Evolutionary conservation across 2,329 filamentous ascomycete species (phyloP), one percentile per base, ranked within the genome.

Genomic region (Curvularia hawaiiensis): DNA sequence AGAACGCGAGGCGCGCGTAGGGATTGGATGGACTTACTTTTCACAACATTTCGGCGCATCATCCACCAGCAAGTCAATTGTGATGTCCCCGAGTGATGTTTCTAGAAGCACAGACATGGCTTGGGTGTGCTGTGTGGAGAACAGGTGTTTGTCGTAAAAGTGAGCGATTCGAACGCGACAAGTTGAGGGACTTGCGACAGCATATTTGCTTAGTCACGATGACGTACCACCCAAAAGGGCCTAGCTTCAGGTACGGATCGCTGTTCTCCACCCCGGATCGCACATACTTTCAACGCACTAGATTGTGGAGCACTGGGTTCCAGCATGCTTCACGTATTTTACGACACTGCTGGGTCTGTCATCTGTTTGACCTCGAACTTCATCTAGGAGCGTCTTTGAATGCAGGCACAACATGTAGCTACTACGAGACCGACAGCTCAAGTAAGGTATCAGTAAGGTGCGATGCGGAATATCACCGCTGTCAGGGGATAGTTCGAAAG

Each of bases 21-120:
- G 53, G 58, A 63, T 60, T 65, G 63, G 62, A 51, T 48, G 33
- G 45, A 83, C 90, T 83, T 82, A 96, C 92, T 98, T 99, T 80
- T 97, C 90, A 82, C 94, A 98, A 67, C 92, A 88, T 77, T 89
- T 94, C 1, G 94, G 95, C 40, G 92, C 91, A 73, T 94, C 90
- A 67, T 96, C 91, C 50, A 95, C 88, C 60, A 97, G 82, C 24
- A 99, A 84, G 76, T 99, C 94, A 70, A 98, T 92, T 64, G 97
- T 94, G 71, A 99, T 90, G 77, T 99, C 95, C 71, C 94, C 94
- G 1, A 89, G 86, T 57, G 90, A 97, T 33, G 95, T 97, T 79
- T 99, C 94, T 50, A 99, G 83, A 30, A 98, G 84, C 54, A 97
- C 94, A 62, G 92, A 97, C 94, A 98, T 98, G 63, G 50, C 63